Evolutionary conservation across 441 rosid genomes (phyloP).

Genomic region (Pelargonium cotyledonis): DNA sequence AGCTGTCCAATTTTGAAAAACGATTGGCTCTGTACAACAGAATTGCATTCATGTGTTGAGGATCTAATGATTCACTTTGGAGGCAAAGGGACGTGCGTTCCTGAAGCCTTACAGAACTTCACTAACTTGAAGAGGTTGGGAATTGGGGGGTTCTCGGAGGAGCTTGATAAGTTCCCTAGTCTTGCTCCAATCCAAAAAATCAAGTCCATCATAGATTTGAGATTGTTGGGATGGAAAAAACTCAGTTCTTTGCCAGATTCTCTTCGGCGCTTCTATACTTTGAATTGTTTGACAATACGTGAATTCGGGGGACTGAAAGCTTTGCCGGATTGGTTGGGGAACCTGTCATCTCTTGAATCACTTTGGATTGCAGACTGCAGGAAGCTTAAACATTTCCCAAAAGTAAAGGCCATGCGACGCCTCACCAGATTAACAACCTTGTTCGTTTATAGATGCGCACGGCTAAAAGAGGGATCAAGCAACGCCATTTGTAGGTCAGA

Average conservation of each 20-base stretch:
- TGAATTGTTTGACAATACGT: background rate
- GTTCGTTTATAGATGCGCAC: background rate
- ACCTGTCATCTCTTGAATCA: background rate
- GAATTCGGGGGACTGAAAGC: background rate
- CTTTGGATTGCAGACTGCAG: background rate
- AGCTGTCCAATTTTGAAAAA: background rate
- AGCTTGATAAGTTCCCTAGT: background rate
- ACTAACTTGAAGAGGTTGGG: background rate
- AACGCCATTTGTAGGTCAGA: background rate
- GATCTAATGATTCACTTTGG: too few species aligned
- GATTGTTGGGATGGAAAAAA: too few species aligned
- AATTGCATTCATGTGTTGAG: too few species aligned
- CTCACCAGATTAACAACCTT: background rate
- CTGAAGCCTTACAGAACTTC: background rate
- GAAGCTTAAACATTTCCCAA: background rate
- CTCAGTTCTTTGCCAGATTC: too few species aligned
- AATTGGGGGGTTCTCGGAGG: background rate
- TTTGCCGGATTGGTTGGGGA: constrained; percentile 1
- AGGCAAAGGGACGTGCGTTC: background rate
- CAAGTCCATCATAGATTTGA: too few species aligned
- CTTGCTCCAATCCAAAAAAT: background rate
- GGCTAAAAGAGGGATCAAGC: background rate
- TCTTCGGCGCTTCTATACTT: too few species aligned
- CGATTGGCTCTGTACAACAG: too few species aligned
- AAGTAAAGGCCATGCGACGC: background rate